Evolutionary conservation across 1,284 basidiomycete species (phyloP), one percentile per base, ranked within the genome.

Genomic region (Trametes versicolor): DNA sequence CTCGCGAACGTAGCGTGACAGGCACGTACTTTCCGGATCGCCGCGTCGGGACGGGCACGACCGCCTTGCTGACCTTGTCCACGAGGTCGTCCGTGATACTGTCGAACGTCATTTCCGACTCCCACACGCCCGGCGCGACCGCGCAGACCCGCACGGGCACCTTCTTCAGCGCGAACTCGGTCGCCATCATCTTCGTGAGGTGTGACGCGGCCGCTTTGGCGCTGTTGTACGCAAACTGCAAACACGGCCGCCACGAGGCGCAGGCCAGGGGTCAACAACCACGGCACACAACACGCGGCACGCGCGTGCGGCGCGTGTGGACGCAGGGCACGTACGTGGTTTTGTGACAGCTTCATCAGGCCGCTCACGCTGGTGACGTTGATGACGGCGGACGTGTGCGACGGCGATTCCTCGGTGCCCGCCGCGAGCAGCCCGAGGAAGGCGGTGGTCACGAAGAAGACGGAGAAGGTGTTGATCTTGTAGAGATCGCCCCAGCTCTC

Each of bases 341-440:
- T 83, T 74, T 94, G 93, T 0, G 89, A 84, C 17, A 90, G 67
- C 74, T 91, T 92, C 64, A 85, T 82, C 41, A 88, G 61, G 2
- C 91, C 92, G 63, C 89, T 90, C 62, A 95, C 89, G 52, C 89
- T 92, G 1, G 91, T 91, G 68, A 89, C 89, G 75, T 93, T 93
- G 71, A 95, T 85, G 32, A 94, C 87, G 54, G 77, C 84, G 10
- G 90, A 87, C 19, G 85, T 86, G 72, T 84, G 88, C 7, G 81
- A 82, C 9, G 80, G 77, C 37, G 77, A 76, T 63, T 91, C 88
- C 67, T 84, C 80, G 43, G 88, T 87, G 34, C 91, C 92, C 68
- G 87, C 89, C 57, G 86, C 86, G 32, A 95, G 84, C 25, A 95
- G 79, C 6, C 89, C 92, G 47, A 94, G 77, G 78, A 94, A 93